Evolutionary conservation across 768 basidiomycete genomes (phyloP), one percentile per base, ranked within the genome.

Genomic region (Panaeolus cyanescens): DNA sequence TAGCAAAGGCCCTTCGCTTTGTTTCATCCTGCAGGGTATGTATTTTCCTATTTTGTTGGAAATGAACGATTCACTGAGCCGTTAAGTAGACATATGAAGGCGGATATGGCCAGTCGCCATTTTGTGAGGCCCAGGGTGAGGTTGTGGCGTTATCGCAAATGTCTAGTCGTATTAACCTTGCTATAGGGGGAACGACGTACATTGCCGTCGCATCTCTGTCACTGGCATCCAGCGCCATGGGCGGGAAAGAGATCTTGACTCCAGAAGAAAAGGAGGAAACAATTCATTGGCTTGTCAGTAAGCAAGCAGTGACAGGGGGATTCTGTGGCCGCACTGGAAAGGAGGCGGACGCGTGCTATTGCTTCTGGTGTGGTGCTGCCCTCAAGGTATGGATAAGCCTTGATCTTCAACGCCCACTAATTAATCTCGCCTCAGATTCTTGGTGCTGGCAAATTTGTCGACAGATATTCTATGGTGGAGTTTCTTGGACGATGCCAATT

Each of bases 331-430:
- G 96, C 22, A 94, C 94, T 1, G 89, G 87, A 60, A 99, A 99
- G 75, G 79, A 82, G 4, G 84, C 90, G 5, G 96, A 99, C 64
- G 92, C 95, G 2, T 99, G 96, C 72, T 99, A 99, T 74, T 93
- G 92, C 64, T 99, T 97, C 73, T 99, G 96, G 96, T 91, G 90
- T 66, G 90, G 92, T 3, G 95, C 88, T 8, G 81, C 92, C 0
- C 74, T 98, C 9, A 74, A 83, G 69, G 96, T 96, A 63, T 56
- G 84, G 71, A 36, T 36, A 54, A 5, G 19, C 3, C 25, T 28
- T 50, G 2, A 28, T 50, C 17, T 25, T 22, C 30, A 20, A 28
- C 22, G 17, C 25, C 45, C 45, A 28, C 25, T 50, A 50, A 50
- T 50, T 50, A 50, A 50, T 50, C 13, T 42, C 25, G 45, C 58